Base-by-base conservation (phyloP, 78 protist species). In the Cyanophora paradoxa region DNA sequence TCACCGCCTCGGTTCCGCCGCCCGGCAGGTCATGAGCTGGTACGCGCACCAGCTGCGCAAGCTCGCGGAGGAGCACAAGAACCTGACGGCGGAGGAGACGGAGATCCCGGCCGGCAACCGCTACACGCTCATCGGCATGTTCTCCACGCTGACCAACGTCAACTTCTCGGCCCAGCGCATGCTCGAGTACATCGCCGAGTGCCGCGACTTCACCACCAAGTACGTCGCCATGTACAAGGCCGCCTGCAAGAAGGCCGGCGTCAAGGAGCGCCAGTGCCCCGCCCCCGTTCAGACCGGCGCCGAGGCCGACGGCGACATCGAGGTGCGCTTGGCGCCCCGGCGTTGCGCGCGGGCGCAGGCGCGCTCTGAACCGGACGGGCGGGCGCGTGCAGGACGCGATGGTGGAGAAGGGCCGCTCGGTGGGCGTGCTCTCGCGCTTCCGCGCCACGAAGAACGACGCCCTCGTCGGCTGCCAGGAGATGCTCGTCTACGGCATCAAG, bases 111-210 rank as follows among this genome's bases (percentile, higher is more conserved):
- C n/a, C n/a, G n/a, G n/a, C 22, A n/a, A 66, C 28, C 19, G 24
- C 39, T 26, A 56, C 65, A 37, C 24, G 19, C 46, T 72, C 44
- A 4, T 56, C 24, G 30, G 39, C 64, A 2, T 63, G 22, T 88
- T 86, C 79, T 1, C 84, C 22, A 88, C 93, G 24, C 80, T 88
- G 46, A 88, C 93, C 68, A 88, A 88, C 72, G 90, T 86, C 65
- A 88, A 86, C 88, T 82, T 82, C 39, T 82, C 77, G 66, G 26
- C 26, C 10, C 16, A 1, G 20, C 66, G 88, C 41, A 73, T 86
- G 58, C 36, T 10, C 37, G 44, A 2, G n/a, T 59, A 41, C 59
- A 20, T 75, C 50, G 1, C 39, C 50, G 13, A 54, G 11, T 41
- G 42, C 48, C 44, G 1, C 50, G 14, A 34, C 16, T 20, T 0